Evolutionary conservation across 2,329 filamentous ascomycete species (phyloP), one percentile per base, ranked within the genome.

Genomic region (Huntiella bhutanensis): DNA sequence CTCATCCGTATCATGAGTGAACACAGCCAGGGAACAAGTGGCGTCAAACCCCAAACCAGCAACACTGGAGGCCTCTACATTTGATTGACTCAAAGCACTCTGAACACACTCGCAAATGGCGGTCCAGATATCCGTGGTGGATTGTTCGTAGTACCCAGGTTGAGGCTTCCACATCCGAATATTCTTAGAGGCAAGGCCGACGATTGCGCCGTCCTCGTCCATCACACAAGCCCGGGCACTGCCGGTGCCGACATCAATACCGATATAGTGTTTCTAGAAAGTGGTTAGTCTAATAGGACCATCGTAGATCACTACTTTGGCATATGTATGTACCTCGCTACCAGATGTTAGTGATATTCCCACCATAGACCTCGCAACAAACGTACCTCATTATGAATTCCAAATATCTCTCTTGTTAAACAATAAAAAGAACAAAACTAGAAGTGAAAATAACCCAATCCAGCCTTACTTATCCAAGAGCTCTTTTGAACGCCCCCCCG

Each of bases 191-290:
- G 80, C 78, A 53, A 86, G 61, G 11, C 72, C 75, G 58, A 78
- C 77, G 63, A 98, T 96, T 58, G 95, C 85, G 45, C 91, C 91
- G 36, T 81, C 78, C 51, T 78, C 73, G 60, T 96, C 84, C 62
- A 98, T 94, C 59, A 98, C 85, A 63, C 91, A 96, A 46, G 91
- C 91, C 59, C 91, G 77, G 35, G 88, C 91, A 60, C 85, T 94
- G 47, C 91, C 91, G 15, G 91, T 98, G 45, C 91, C 91, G 43
- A 98, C 88, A 65, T 98, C 91, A 55, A 98, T 84, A 51, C 88
- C 88, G 57, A 96, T 73, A 57, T 72, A 78, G 55, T 77, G 69
- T 51, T 75, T 69, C 63, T 75, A 33, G 35, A 13, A 10, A n/a
- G 22, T 33, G 28, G 17, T 16, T 43, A 33, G 28, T 32, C 7